Percentiles rank a stretch among this genome's conserved stretches.
These are phyloP conservation scores for Alloascoidea hylecoeti DNA, from an alignment of 805 yeast genomes.

Conservation along the genomic window DNA sequence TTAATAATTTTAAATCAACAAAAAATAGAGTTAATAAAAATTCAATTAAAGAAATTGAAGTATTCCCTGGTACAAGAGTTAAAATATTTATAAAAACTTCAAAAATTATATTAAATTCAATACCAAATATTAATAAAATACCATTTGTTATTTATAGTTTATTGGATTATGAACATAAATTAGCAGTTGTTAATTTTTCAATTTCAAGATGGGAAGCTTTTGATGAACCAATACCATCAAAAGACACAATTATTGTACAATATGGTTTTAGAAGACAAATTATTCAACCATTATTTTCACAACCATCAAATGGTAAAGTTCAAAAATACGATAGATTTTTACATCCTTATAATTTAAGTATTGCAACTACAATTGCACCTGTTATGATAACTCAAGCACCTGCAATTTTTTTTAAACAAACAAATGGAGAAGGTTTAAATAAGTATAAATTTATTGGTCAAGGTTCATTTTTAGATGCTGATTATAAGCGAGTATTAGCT, in stretches of 20 bases:
- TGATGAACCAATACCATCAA: constrained; percentile 75
- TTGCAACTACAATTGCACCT: constrained; percentile 86
- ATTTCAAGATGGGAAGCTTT: constrained; percentile 84
- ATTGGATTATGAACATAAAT: constrained; percentile 75
- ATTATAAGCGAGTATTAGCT: constrained; percentile 71
- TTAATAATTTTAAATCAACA: constrained; percentile 66
- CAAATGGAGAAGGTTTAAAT: constrained; percentile 22
- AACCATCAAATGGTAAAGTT: constrained; percentile 49
- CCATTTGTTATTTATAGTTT: constrained; percentile 64
- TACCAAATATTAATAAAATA: constrained; percentile 21
- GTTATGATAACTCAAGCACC: constrained; percentile 68
- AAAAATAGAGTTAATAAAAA: constrained; percentile 56
- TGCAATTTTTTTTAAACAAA: constrained; percentile 57
- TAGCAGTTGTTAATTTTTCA: constrained; percentile 69
- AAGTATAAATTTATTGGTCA: constrained; percentile 59
- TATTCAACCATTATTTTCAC: constrained; percentile 74
- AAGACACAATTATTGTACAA: constrained; percentile 70
- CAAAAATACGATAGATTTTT: constrained; percentile 76
- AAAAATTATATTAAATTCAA: constrained; percentile 22
- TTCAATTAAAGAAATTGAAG: constrained; percentile 26
- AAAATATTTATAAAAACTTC: constrained; percentile 35
- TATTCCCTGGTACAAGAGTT: constrained; percentile 50
- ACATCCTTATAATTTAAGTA: constrained; percentile 58
- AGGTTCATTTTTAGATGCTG: constrained; percentile 81
- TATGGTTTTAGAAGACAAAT: constrained; percentile 86